Evolutionary conservation across 805 yeast species (phyloP), one percentile per base, ranked within the genome.

Genomic region (Candida methanosorbosa): DNA sequence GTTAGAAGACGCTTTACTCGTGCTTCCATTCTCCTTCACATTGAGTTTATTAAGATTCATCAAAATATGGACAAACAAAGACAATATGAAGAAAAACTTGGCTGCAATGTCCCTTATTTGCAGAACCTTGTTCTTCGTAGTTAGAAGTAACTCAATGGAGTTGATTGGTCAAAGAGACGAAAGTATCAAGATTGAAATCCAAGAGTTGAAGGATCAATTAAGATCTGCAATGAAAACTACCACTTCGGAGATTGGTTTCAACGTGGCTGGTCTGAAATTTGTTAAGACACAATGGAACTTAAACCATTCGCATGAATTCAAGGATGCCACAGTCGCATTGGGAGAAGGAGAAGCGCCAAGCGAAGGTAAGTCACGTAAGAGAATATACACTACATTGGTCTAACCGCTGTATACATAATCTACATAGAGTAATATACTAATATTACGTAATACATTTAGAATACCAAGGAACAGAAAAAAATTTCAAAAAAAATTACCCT

Each of bases 1-100:
- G 49, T 61, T 92, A 24, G 96, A 90, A 48, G 99, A 92, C 59
- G 95, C 97, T 2, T 67, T 92, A 36, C 60, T 92, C 31, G 94
- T 92, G 1, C 65, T 92, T 35, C 96, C 98, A 22, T 88, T 90
- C 50, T 85, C 94, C 9, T 81, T 79, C 57, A 79, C 88, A 2
- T 54, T 78, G 37, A 74, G 73, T 44, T 66, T 92, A 33, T 67
- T 92, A 42, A 68, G 68, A 45, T 82, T 87, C 46, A 74, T 92
- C 35, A 80, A 77, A 42, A 66, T 74, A 20, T 88, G 95, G 85
- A 74, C 92, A 26, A 51, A 53, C 36, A 57, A 63, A 34, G 62
- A 62, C 19, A 56, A 64, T 28, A 55, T 60, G 37, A 63, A 73
- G 37, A 66, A 68, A 32, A 64, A 64, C 35, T 35, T 54, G 18